phyloP scores from a whole-genome alignment of 2,329 filamentous ascomycete genomes.

The Akanthomyces dipterigenus region DNA sequence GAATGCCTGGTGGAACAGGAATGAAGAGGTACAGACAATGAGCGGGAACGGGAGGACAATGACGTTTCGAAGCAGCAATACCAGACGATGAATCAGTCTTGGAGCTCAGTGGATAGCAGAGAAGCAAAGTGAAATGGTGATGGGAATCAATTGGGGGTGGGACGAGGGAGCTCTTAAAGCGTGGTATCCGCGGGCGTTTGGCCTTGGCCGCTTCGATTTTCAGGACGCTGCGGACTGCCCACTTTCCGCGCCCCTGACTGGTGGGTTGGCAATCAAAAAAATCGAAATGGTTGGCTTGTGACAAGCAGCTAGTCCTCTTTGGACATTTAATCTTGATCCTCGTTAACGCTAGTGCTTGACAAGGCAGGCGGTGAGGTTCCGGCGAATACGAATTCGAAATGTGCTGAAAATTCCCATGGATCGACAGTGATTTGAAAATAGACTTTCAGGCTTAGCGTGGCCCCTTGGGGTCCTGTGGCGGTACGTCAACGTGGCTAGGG shows the following conservation, averaged over 20 bases:
- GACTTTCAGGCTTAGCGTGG: neutral
- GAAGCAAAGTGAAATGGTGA: neutral
- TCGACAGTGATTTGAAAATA: neutral
- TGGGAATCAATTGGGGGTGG: constrained; percentile 5
- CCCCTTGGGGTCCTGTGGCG: neutral
- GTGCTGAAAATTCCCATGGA: no score
- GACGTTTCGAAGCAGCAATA: neutral
- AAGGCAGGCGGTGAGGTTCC: constrained; percentile 10
- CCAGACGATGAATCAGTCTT: neutral
- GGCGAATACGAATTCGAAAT: constrained; percentile 18
- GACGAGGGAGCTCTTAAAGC: constrained; percentile 8
- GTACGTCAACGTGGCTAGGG: neutral
- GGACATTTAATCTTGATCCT: neutral
- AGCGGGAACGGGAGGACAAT: neutral
- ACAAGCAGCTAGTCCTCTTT: neutral
- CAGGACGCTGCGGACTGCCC: constrained; percentile 8
- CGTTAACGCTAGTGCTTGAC: neutral
- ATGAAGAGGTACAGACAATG: neutral
- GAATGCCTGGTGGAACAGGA: constrained; percentile 22
- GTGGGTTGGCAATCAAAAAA: constrained; percentile 11
- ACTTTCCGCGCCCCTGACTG: constrained; percentile 11
- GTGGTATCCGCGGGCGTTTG: neutral
- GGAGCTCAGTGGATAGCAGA: neutral
- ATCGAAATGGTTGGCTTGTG: constrained; percentile 4
- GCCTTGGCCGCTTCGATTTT: constrained; percentile 3